phyloP scores from a whole-genome alignment of 768 basidiomycete species.

The Boletus speciosus region DNA sequence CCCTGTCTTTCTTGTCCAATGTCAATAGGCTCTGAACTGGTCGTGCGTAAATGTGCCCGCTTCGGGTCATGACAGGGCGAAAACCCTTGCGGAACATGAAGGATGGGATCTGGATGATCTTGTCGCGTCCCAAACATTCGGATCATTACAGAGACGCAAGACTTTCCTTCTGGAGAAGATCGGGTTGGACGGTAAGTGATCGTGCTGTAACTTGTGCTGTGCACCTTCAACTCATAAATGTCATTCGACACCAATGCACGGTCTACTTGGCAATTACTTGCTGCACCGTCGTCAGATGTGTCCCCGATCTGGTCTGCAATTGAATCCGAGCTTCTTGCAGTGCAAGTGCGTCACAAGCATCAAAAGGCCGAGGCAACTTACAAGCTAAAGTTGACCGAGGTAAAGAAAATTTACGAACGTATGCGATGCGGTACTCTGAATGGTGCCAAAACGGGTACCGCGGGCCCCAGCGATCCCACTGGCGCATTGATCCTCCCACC shows the following conservation, averaged over 20 bases:
- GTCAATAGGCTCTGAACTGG: neutral
- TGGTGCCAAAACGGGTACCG: neutral
- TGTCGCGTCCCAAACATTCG: constrained; percentile 38
- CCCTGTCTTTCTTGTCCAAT: neutral
- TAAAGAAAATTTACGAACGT: constrained; percentile 44
- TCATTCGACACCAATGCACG: neutral
- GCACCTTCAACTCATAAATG: neutral
- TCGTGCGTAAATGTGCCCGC: neutral
- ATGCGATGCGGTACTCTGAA: constrained; percentile 36
- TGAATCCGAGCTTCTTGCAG: constrained; percentile 28
- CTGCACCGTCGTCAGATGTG: constrained; percentile 18
- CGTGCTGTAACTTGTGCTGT: neutral
- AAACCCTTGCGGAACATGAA: constrained; percentile 30
- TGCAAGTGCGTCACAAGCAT: constrained; percentile 25
- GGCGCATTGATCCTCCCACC: constrained; percentile 37
- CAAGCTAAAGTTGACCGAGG: constrained; percentile 28
- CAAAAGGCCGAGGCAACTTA: constrained; percentile 28
- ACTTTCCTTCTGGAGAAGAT: constrained; percentile 39
- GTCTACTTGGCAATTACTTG: neutral
- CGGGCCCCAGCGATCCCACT: neutral
- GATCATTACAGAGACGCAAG: constrained; percentile 37
- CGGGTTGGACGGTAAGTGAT: constrained; percentile 33
- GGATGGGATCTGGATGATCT: constrained; percentile 47
- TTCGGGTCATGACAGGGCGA: constrained; percentile 31
- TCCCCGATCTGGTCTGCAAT: constrained; percentile 14